Conservation (phyloP, 352 stramenopile species). For the Phytopythium boreale region DNA sequence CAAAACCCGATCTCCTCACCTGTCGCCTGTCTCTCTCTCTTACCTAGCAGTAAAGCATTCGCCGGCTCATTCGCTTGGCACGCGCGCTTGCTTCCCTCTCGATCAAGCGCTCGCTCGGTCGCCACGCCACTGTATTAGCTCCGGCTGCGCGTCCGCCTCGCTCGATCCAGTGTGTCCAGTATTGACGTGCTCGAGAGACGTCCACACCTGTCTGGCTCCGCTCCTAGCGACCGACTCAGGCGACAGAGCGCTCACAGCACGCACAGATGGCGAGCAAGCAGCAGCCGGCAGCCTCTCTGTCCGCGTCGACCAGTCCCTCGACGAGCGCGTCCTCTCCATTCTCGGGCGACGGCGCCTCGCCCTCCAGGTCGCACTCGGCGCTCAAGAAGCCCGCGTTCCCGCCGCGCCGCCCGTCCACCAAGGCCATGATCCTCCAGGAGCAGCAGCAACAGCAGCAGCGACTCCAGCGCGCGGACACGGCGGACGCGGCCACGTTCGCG, state of each 20-base stretch:
- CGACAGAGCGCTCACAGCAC: not conserved
- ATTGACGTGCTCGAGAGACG: no score
- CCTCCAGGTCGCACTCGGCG: not conserved
- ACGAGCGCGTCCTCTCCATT: not conserved
- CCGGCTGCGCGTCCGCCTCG: not conserved
- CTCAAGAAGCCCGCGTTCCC: conserved; percentile 11
- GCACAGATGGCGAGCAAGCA: conserved; percentile 7
- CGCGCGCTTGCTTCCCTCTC: not conserved
- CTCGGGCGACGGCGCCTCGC: not conserved
- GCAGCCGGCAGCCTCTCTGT: conserved; percentile 7
- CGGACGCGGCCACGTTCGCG: conserved; percentile 31
- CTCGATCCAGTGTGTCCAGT: no score
- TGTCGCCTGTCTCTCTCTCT: conserved; percentile 1
- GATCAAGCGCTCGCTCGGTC: not conserved
- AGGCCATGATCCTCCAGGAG: conserved; percentile 48
- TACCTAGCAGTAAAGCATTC: not conserved
- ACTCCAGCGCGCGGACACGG: conserved; percentile 39
- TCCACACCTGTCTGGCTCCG: no score
- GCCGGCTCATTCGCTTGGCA: not conserved
- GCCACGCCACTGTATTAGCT: not conserved
- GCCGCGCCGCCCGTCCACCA: conserved; percentile 35
- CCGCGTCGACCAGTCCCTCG: conserved; percentile 11
- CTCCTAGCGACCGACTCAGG: not conserved
- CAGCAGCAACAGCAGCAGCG: conserved; percentile 18
- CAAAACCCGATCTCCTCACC: conserved; percentile 10